A percentile compares a stretch with the other conserved stretches of the same genome.
phyloP scores from a whole-genome alignment of 2,329 filamentous ascomycete species.

The Pseudogymnoascus sp. region DNA sequence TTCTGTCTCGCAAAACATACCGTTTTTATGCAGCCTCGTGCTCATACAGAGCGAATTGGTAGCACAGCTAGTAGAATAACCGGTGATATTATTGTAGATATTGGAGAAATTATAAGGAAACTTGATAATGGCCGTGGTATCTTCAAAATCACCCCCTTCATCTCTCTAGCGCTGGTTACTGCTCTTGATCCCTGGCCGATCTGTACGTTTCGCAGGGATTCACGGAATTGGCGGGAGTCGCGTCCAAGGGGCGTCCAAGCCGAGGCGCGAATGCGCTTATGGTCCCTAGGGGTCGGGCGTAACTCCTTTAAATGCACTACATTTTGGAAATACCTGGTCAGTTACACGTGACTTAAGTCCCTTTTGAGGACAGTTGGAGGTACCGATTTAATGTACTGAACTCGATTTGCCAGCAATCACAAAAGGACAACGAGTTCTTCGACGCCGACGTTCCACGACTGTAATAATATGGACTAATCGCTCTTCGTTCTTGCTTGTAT shows the following conservation, averaged over 20 bases:
- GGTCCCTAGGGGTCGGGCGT: not conserved
- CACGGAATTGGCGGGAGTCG: not conserved
- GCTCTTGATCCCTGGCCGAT: not conserved
- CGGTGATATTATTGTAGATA: not conserved
- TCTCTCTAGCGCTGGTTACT: not conserved
- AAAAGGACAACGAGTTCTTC: slow-evolving; percentile 7
- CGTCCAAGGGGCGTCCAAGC: not conserved
- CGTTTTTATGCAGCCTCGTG: not conserved
- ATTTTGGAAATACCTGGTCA: not conserved
- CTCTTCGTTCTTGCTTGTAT: not conserved
- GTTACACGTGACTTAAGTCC: not conserved
- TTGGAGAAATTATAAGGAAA: not conserved
- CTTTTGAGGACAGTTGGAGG: slow-evolving; percentile 6
- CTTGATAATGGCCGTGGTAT: not conserved
- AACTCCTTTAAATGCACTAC: slow-evolving; percentile 5
- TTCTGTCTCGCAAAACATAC: not conserved
- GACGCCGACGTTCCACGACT: slow-evolving; percentile 2
- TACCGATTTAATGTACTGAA: not conserved
- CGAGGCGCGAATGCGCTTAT: not conserved
- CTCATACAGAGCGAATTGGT: not conserved
- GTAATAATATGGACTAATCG: slow-evolving; percentile 7
- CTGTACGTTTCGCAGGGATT: not conserved
- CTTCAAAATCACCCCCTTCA: not conserved
- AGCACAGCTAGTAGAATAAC: not conserved
- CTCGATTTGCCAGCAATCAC: slow-evolving; percentile 3